Percentiles rank a stretch among this genome's conserved stretches.
These are phyloP conservation scores for Thraustotheca clavata DNA, from an alignment of 352 stramenopile genomes.

Conservation along the genomic window DNA sequence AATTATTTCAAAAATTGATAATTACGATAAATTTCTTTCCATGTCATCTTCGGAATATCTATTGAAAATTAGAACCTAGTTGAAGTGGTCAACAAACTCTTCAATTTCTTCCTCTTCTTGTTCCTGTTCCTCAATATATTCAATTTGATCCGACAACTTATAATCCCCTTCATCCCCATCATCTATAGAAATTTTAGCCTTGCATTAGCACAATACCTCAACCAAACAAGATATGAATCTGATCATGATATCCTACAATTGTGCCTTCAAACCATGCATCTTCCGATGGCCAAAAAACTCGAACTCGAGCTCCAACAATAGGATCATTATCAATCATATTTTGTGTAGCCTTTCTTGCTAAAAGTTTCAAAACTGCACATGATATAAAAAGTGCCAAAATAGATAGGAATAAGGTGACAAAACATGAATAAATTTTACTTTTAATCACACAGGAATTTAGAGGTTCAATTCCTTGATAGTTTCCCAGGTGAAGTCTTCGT, in stretches of 20 bases:
- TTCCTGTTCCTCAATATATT: background rate
- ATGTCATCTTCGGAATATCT: too few species aligned
- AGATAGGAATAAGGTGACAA: background rate
- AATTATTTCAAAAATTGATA: too few species aligned
- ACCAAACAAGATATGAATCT: background rate
- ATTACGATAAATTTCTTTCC: too few species aligned
- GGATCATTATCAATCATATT: background rate
- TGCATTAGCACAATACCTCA: background rate
- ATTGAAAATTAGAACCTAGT: too few species aligned
- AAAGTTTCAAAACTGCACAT: background rate
- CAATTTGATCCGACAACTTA: background rate
- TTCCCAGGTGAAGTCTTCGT: constrained; percentile 99
- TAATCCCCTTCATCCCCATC: background rate
- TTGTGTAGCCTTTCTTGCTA: background rate
- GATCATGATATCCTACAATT: background rate
- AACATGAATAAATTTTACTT: constrained; percentile 9
- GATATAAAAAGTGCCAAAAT: background rate
- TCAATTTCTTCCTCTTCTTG: too few species aligned
- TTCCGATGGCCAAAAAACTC: background rate
- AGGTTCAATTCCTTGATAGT: constrained; percentile 88
- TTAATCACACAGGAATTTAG: constrained; percentile 30
- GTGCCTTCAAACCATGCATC: background rate
- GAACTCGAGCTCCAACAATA: background rate
- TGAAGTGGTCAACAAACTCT: too few species aligned
- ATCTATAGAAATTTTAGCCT: background rate